These are phyloP conservation scores for Exserohilum rostratum DNA, from an alignment of 2,329 filamentous ascomycete species.

Conservation along the genomic window DNA sequence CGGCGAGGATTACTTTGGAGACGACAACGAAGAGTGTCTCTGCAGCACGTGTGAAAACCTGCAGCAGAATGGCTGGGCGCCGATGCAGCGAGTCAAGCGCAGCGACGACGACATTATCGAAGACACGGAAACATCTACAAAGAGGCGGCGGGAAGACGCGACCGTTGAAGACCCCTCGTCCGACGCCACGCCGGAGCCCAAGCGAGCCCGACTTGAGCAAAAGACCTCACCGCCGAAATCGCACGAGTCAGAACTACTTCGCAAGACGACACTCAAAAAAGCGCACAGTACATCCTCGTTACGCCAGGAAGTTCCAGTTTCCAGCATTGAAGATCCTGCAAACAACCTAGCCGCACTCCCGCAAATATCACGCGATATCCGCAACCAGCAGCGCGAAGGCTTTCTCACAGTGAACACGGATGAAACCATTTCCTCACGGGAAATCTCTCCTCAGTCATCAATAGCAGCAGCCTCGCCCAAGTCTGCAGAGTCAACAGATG, in stretches of 20 bases:
- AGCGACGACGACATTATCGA: constrained; percentile 32
- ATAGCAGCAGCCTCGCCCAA: constrained; percentile 38
- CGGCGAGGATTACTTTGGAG: constrained; percentile 93
- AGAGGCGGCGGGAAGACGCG: constrained; percentile 37
- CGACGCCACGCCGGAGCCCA: constrained; percentile 22
- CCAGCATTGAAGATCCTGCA: constrained; percentile 41
- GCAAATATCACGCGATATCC: constrained; percentile 31
- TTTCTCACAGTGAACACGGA: constrained; percentile 37
- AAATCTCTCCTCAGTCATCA: constrained; percentile 39
- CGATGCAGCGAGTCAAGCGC: constrained; percentile 45
- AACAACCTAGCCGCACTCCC: constrained; percentile 24
- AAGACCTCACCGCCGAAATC: constrained; percentile 17
- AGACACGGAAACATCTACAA: constrained; percentile 22
- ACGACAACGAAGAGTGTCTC: constrained; percentile 92
- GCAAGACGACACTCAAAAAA: constrained; percentile 38
- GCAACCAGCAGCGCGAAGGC: constrained; percentile 42
- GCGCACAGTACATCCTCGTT: constrained; percentile 42
- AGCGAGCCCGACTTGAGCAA: constrained; percentile 21
- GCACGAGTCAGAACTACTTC: constrained; percentile 23
- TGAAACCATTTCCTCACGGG: constrained; percentile 37
- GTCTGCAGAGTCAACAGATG: constrained; percentile 46
- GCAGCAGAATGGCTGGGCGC: constrained; percentile 82
- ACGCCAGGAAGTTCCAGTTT: constrained; percentile 38
- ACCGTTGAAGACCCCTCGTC: constrained; percentile 16
- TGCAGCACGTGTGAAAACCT: constrained; percentile 83